phyloP scores from a whole-genome alignment of 495 filamentous ascomycete genomes.

The Xylaria curta region DNA sequence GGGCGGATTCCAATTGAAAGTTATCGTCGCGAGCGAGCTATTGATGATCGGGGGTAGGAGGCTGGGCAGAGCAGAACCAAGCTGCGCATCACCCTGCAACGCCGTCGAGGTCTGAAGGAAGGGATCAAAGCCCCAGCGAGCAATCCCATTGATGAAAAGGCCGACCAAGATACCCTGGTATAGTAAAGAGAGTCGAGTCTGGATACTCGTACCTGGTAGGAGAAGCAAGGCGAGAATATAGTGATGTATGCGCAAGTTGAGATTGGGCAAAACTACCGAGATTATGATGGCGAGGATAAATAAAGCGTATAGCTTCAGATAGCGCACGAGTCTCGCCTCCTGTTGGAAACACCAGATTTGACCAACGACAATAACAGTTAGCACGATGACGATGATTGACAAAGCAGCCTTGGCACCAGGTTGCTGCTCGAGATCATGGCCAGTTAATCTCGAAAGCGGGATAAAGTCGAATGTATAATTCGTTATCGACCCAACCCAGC shows the following conservation, averaged over 20 bases:
- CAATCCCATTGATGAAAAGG: constrained; percentile 89
- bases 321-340: constrained; percentile 71
- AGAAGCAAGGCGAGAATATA: constrained; percentile 87
- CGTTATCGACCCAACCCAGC: constrained; percentile 80
- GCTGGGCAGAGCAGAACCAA: constrained; percentile 71
- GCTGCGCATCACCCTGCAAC: constrained; percentile 72
- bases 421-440: constrained; percentile 75
- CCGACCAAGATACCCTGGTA: constrained; percentile 91
- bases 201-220: constrained; percentile 82
- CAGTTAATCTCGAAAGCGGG: constrained; percentile 78
- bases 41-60: constrained; percentile 58
- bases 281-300: constrained; percentile 65
- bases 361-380: constrained; percentile 64
- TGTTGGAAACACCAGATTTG: constrained; percentile 79
- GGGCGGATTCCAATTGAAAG: constrained; percentile 58
- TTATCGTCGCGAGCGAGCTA: constrained; percentile 50
- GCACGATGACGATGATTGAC: constrained; percentile 66
- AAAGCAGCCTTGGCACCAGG: constrained; percentile 78
- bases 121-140: constrained; percentile 90
- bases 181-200: constrained; percentile 76
- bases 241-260: constrained; percentile 91
- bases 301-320: constrained; percentile 72
- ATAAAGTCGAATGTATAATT: constrained; percentile 88
- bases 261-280: constrained; percentile 74
- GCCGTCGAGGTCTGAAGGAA: constrained; percentile 83